Base-by-base conservation (phyloP, 2,329 filamentous ascomycete species). In the Colletotrichum navitas region DNA sequence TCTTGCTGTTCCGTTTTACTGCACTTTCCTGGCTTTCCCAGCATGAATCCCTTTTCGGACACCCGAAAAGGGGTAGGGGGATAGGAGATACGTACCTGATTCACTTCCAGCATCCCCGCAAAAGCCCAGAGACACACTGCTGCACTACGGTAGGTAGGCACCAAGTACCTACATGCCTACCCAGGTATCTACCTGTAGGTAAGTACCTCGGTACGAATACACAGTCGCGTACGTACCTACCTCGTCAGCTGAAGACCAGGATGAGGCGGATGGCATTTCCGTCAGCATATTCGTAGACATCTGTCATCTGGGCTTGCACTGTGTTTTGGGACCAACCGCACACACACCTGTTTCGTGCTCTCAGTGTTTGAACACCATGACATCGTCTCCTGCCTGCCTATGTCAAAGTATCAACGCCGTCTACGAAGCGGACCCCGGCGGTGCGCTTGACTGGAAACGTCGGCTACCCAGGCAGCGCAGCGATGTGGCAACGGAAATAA, bases 401-500 rank as follows among this genome's bases (percentile, higher is more conserved):
- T 32, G 5, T 32, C 14, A 18, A 63, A n/a, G 39, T 16, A 39
- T 36, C 32, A 32, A 45, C 60, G 49, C 11, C 29, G 29, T 55
- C 51, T 12, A 29, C 39, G 36, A 62, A 21, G 58, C 51, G 56
- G 63, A 51, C 43, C 18, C 56, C 32, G 45, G 56, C 52, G 36
- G 18, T 56, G 41, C 56, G 29, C 34, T 26, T 56, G 49, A 67
- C 49, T 14, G 56, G 56, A 66, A 51, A 56, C 49, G 41, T 21
- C 63, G 56, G 41, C 63, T 56, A 71, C 56, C 41, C 6, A 43
- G 8, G 41, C 18, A 43, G 6, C 34, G 34, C 2, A 11, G 34
- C 34, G 45, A 58, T 51, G 64, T 71, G 68, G 68, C 68, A 66
- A 52, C 58, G 68, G 68, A 58, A 58, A 24, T 18, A 21, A 63